Conservation (phyloP, 768 basidiomycete genomes). For the Coprinopsis strossmayeri region DNA sequence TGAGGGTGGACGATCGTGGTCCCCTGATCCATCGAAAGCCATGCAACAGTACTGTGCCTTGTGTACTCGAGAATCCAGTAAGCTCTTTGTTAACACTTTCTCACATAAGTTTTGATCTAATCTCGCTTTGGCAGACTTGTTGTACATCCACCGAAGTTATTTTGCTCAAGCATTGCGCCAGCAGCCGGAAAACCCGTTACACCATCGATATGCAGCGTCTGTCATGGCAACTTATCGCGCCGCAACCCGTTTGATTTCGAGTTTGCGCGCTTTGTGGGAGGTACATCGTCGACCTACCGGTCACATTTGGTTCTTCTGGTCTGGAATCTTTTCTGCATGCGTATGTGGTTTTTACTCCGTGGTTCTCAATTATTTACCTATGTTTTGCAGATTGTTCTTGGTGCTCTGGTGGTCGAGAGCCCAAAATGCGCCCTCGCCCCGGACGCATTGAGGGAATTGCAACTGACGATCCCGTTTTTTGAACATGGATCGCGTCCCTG, state of each 20-base stretch:
- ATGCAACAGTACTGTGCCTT: slow-evolving; percentile 40
- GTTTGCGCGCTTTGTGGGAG: slow-evolving; percentile 29
- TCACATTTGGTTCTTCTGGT: slow-evolving; percentile 46
- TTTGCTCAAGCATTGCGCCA: slow-evolving; percentile 40
- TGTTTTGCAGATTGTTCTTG: slow-evolving; percentile 36
- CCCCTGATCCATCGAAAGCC: slow-evolving; percentile 28
- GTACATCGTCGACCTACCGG: slow-evolving; percentile 27
- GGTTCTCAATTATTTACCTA: no score
- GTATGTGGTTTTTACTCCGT: no score
- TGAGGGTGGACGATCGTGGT: slow-evolving; percentile 32
- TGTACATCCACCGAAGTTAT: slow-evolving; percentile 44
- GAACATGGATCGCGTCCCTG: slow-evolving; percentile 33
- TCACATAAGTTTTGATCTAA: no score
- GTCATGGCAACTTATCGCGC: slow-evolving; percentile 39
- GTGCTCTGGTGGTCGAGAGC: slow-evolving; percentile 38
- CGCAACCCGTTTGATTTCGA: slow-evolving; percentile 34
- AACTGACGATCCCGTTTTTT: slow-evolving; percentile 31
- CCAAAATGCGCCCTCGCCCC: slow-evolving; percentile 35
- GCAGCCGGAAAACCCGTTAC: slow-evolving; percentile 33
- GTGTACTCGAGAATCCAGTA: slow-evolving; percentile 40
- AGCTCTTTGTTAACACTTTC: no score
- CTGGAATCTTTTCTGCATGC: slow-evolving; percentile 40
- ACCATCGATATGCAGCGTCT: slow-evolving; percentile 38
- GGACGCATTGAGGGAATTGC: slow-evolving; percentile 32
- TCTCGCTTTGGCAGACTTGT: slow-evolving; percentile 24